Conservation (phyloP, 352 stramenopile species). For the Globisporangium rhizosaccharum region DNA sequence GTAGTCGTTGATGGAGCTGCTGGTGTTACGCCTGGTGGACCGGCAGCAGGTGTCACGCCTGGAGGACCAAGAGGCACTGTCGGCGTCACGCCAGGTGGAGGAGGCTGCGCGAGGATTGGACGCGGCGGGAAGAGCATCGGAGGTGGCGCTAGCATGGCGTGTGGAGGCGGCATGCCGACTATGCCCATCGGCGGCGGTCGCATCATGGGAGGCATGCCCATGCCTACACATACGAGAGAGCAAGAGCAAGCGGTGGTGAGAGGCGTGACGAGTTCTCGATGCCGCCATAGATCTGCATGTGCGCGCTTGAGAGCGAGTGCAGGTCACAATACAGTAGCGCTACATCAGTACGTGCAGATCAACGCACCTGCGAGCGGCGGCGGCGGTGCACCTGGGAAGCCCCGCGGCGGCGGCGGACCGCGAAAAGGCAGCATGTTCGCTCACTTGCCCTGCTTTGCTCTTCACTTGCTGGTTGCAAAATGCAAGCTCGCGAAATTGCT, state of each 20-base stretch:
- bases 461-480: too few relatives aligned
- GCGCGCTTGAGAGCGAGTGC: not conserved
- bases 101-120: constrained; percentile 1
- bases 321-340: not conserved
- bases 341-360: not conserved
- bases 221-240: not conserved
- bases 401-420: constrained; percentile 13
- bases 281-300: not conserved
- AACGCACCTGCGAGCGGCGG: constrained; percentile 10
- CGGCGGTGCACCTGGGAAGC: constrained; percentile 8
- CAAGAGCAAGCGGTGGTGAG: not conserved
- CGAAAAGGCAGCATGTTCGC: constrained; percentile 17
- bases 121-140: constrained; percentile 3
- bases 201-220: constrained; percentile 2
- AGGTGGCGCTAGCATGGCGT: not conserved
- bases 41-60: not conserved
- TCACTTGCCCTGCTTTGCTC: too few relatives aligned
- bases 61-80: not conserved
- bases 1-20: not conserved
- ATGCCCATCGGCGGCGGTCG: not conserved
- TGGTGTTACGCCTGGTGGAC: constrained; percentile 1
- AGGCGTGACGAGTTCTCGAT: not conserved
- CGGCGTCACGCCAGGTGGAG: not conserved
- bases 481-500: too few relatives aligned
- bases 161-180: not conserved